phyloP scores from a whole-genome alignment of 2,329 filamentous ascomycete genomes.

The Alternaria incomplexa region DNA sequence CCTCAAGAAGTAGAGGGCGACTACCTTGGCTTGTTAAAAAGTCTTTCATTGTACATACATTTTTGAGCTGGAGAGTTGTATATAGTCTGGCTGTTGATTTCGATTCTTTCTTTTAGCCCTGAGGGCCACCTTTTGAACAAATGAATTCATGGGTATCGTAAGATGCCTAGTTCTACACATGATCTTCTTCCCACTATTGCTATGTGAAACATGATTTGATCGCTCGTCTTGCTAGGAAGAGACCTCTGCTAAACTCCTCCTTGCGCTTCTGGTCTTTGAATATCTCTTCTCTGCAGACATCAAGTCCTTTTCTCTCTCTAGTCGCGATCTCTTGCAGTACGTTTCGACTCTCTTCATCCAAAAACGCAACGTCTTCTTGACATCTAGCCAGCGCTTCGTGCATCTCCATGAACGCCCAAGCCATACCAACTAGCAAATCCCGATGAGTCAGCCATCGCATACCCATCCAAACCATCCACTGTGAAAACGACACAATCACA shows the following conservation, averaged over 20 bases:
- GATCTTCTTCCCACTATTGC: background rate
- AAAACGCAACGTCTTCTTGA: background rate
- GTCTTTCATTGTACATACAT: conserved; percentile 10
- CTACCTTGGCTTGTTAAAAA: background rate
- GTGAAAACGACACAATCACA: conserved; percentile 50
- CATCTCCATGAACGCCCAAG: conserved; percentile 40
- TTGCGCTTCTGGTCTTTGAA: background rate
- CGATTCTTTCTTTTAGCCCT: background rate
- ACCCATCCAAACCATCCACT: conserved; percentile 19
- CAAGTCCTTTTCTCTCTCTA: conserved; percentile 15
- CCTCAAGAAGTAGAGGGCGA: conserved; percentile 5
- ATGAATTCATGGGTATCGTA: background rate
- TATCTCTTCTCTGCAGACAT: conserved; percentile 14
- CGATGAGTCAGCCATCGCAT: conserved; percentile 27
- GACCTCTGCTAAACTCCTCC: background rate
- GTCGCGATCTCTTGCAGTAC: conserved; percentile 12
- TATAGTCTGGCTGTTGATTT: conserved; percentile 3
- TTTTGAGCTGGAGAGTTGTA: conserved; percentile 6
- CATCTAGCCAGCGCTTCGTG: conserved; percentile 16
- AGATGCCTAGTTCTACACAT: background rate
- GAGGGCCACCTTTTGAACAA: background rate
- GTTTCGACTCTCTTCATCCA: background rate
- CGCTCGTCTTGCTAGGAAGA: background rate
- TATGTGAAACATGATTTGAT: conserved; percentile 7
- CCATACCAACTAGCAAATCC: conserved; percentile 41